These are phyloP conservation scores for Pleurotus salmoneostramineus DNA, from an alignment of 768 basidiomycete genomes.

Conservation along the genomic window DNA sequence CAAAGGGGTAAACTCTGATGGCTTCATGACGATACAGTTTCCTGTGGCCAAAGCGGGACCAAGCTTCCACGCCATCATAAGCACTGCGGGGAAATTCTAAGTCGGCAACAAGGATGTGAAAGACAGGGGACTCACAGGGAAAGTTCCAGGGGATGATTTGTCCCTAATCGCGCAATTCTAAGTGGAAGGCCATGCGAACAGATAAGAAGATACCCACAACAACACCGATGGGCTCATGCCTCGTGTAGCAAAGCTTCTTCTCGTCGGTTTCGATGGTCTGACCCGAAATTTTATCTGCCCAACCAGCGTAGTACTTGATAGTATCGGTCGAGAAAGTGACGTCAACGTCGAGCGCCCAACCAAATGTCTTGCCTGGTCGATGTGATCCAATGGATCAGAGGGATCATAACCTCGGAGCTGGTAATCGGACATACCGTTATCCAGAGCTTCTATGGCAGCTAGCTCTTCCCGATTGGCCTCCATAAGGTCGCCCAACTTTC, in stretches of 20 bases:
- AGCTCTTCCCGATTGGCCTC: constrained; percentile 52
- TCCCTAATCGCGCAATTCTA: constrained; percentile 22
- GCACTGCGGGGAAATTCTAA: constrained; percentile 20
- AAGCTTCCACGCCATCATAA: constrained; percentile 74
- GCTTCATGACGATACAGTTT: constrained; percentile 74
- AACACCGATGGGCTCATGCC: constrained; percentile 58
- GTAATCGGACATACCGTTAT: constrained; percentile 42
- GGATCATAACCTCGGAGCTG: neutral
- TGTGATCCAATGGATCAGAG: neutral
- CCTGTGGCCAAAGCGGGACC: constrained; percentile 83
- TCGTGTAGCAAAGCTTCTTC: constrained; percentile 52
- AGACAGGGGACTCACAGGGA: constrained; percentile 32
- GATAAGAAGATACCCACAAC: constrained; percentile 19
- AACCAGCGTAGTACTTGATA: constrained; percentile 51
- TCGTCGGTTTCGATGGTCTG: constrained; percentile 41
- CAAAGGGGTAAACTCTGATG: constrained; percentile 73
- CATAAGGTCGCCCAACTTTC: constrained; percentile 55
- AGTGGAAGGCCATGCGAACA: constrained; percentile 36
- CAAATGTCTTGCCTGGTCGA: constrained; percentile 47
- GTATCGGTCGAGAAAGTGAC: constrained; percentile 34
- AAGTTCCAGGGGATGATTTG: constrained; percentile 61
- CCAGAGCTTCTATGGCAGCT: constrained; percentile 62
- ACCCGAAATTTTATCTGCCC: constrained; percentile 45
- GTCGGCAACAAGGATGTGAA: constrained; percentile 11
- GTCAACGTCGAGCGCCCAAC: constrained; percentile 43